Evolutionary conservation across 306 rosid genomes (phyloP), one percentile per base, ranked within the genome.

Genomic region (Parietaria judaica): DNA sequence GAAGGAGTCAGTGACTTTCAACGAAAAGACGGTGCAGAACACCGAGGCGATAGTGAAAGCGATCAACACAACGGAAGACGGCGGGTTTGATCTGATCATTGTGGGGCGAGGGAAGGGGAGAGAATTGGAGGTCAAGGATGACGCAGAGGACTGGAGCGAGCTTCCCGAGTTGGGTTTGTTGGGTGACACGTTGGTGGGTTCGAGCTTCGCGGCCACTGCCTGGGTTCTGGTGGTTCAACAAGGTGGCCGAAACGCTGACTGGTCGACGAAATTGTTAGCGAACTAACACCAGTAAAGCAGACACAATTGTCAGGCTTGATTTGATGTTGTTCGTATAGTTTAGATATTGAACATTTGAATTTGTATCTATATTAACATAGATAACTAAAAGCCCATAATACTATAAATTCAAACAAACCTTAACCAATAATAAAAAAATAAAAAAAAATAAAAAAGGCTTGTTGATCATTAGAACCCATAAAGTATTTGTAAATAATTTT

Each of bases 141-240:
- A 47, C 11, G 58, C 74, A 3, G 17, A 65, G 1, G 83, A 80
- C 1, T 86, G 85, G 85, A 70, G 83, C 41, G 87, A 83, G 14
- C 76, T 69, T 63, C 69, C 65, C 0, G 95, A 80, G 59, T 71
- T 80, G 7, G 89, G 89, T 6, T 70, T 71, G 1, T 44, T 81
- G 36, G 89, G 87, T 8, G 85, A 79, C 61, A 51, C 80, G 9
- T 54, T 80, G 71, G 83, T 78, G 1, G 78, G 82, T 10, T 63
- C 78, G 7, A 70, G 36, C 54, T 70, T 76, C 41, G 72, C 70
- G 0, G 38, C 69, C 1, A 17, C 43, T 1, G 68, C 89, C 3
- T 86, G 83, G n/a, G 61, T 83, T 63, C 66, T 86, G 1, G 75
- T 80, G 31, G 74, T 86, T 16, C 86, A 76, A 11, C 79, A 76